Evolutionary conservation across 2,329 filamentous ascomycete genomes (phyloP).

Genomic region (Colletotrichum sp.): DNA sequence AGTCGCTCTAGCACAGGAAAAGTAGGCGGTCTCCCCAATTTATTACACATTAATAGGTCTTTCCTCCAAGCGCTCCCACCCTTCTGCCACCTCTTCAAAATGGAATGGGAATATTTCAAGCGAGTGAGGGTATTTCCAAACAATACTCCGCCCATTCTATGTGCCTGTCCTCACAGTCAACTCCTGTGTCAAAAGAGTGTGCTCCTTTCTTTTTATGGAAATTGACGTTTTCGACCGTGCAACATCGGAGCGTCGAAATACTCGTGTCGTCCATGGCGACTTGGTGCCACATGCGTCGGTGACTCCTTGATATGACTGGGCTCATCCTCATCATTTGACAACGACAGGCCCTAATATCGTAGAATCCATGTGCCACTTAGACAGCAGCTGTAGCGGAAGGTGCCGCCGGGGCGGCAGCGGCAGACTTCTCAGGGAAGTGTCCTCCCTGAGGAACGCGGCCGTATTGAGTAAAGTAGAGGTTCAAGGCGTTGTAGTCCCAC

Average conservation of each 20-base stretch:
- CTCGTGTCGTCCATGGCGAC: not conserved
- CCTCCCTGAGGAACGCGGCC: conserved; percentile 51
- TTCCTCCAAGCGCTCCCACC: not conserved
- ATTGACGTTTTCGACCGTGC: not conserved
- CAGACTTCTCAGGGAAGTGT: conserved; percentile 52
- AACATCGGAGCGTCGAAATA: not conserved
- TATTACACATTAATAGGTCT: not conserved
- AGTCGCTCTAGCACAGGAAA: no score
- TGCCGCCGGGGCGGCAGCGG: conserved; percentile 25
- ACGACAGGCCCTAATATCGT: not conserved
- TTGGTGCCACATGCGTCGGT: not conserved
- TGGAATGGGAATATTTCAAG: not conserved
- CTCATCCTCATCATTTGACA: not conserved
- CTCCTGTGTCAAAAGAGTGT: not conserved
- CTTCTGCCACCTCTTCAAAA: not conserved
- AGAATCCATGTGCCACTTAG: not conserved
- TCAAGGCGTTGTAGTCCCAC: conserved; percentile 58
- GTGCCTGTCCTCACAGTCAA: not conserved
- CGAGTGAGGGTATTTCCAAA: conserved; percentile 4
- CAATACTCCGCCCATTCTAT: not conserved
- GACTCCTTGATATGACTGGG: not conserved
- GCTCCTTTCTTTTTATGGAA: not conserved
- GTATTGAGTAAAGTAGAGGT: conserved; percentile 60
- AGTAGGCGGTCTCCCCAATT: not conserved
- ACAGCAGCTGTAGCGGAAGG: conserved; percentile 19